These are phyloP conservation scores for Boletus pseudo-olivaceus DNA, from an alignment of 768 basidiomycete species.

Conservation along the genomic window DNA sequence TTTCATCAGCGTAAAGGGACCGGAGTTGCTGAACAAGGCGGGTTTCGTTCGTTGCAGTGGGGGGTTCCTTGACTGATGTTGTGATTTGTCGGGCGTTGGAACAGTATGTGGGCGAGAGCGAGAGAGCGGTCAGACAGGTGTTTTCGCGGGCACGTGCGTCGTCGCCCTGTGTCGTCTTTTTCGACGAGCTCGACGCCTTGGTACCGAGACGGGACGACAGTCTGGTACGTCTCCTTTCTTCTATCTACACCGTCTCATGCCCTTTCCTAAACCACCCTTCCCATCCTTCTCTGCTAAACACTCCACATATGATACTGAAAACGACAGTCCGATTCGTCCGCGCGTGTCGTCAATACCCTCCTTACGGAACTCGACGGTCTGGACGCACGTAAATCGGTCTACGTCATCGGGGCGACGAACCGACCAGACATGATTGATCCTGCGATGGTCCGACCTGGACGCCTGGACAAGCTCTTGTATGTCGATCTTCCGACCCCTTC, in stretches of 20 bases:
- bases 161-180: slow-evolving; percentile 92
- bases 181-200: slow-evolving; percentile 90
- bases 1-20: slow-evolving; percentile 98
- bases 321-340: slow-evolving; percentile 78
- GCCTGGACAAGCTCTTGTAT: slow-evolving; percentile 90
- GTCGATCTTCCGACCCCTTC: slow-evolving; percentile 75
- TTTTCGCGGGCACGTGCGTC: slow-evolving; percentile 93
- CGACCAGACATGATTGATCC: slow-evolving; percentile 97
- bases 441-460: slow-evolving; percentile 95
- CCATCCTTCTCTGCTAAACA: background rate
- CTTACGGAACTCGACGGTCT: slow-evolving; percentile 93
- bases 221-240: slow-evolving; percentile 50
- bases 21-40: slow-evolving; percentile 95
- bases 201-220: slow-evolving; percentile 89
- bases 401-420: slow-evolving; percentile 94
- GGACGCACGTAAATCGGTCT: slow-evolving; percentile 80
- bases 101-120: slow-evolving; percentile 97
- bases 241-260: background rate
- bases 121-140: slow-evolving; percentile 90
- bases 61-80: background rate
- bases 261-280: background rate
- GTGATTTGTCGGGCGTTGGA: background rate
- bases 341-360: slow-evolving; percentile 87
- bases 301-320: background rate
- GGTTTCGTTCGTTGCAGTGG: slow-evolving; percentile 12